Conservation (phyloP, 176 grass and related monocot species). For the Aegilops longissima region DNA sequence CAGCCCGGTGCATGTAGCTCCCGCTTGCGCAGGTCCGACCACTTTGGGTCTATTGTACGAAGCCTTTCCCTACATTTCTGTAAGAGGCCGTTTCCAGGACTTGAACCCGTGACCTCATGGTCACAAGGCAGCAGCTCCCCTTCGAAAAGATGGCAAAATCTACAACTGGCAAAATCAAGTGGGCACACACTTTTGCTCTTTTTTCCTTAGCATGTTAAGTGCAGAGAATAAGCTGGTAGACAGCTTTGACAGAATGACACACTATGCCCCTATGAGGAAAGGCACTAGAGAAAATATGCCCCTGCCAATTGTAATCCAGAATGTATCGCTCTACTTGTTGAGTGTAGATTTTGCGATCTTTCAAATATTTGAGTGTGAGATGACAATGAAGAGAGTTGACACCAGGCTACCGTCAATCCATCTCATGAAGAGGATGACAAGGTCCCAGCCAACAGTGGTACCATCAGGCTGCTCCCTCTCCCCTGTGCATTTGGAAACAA, state of each 20-base stretch:
- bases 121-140: too few species aligned
- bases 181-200: too few species aligned
- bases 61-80: too few species aligned
- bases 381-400: not conserved
- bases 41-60: too few species aligned
- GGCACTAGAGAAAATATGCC: not conserved
- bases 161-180: not conserved
- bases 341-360: not conserved
- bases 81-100: too few species aligned
- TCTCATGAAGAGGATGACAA: not conserved
- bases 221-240: slow-evolving; percentile 15
- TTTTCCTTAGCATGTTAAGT: not conserved
- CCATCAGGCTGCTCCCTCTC: not conserved
- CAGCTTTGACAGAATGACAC: slow-evolving; percentile 2
- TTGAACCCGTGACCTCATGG: too few species aligned
- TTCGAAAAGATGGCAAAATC: not conserved
- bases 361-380: not conserved
- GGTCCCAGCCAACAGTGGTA: not conserved
- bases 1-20: too few species aligned
- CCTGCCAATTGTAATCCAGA: not conserved
- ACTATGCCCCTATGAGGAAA: not conserved
- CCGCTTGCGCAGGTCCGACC: too few species aligned
- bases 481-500: not conserved
- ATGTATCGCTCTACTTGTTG: not conserved
- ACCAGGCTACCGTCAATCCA: not conserved